phyloP scores from a whole-genome alignment of 768 basidiomycete genomes.

The Mycena venus region DNA sequence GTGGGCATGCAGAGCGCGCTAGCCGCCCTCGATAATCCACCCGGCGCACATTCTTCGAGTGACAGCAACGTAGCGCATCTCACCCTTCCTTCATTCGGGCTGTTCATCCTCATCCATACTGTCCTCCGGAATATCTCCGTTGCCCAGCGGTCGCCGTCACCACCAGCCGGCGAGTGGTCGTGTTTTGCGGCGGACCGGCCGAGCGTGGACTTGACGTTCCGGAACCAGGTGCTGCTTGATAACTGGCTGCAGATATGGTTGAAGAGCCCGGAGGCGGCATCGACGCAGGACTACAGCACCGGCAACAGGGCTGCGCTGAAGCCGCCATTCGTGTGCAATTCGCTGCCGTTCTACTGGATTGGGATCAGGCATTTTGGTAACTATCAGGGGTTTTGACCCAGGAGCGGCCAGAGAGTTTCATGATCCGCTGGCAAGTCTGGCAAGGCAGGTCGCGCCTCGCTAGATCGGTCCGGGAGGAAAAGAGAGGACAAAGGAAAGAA shows the following conservation, averaged over 20 bases:
- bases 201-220: slow-evolving; percentile 33
- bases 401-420: too few relatives aligned
- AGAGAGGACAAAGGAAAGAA: too few relatives aligned
- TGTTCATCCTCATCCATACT: slow-evolving; percentile 61
- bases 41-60: too few relatives aligned
- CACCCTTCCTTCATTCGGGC: slow-evolving; percentile 57
- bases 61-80: slow-evolving; percentile 39
- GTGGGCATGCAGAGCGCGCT: slow-evolving; percentile 55
- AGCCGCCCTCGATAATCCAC: slow-evolving; percentile 39
- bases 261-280: slow-evolving; percentile 52
- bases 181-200: background rate
- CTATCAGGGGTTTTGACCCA: too few relatives aligned
- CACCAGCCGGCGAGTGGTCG: slow-evolving; percentile 6
- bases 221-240: slow-evolving; percentile 65
- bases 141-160: slow-evolving; percentile 29
- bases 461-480: too few relatives aligned
- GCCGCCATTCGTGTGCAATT: slow-evolving; percentile 58
- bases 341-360: slow-evolving; percentile 75
- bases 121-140: slow-evolving; percentile 59
- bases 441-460: too few relatives aligned
- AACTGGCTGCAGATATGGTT: slow-evolving; percentile 73
- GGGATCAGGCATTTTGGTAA: too few relatives aligned
- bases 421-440: too few relatives aligned
- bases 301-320: slow-evolving; percentile 33
- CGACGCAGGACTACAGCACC: slow-evolving; percentile 36